Evolutionary conservation across 1,139 yeast species (phyloP), one percentile per base, ranked within the genome.

Genomic region (Taphrina flavorubra): DNA sequence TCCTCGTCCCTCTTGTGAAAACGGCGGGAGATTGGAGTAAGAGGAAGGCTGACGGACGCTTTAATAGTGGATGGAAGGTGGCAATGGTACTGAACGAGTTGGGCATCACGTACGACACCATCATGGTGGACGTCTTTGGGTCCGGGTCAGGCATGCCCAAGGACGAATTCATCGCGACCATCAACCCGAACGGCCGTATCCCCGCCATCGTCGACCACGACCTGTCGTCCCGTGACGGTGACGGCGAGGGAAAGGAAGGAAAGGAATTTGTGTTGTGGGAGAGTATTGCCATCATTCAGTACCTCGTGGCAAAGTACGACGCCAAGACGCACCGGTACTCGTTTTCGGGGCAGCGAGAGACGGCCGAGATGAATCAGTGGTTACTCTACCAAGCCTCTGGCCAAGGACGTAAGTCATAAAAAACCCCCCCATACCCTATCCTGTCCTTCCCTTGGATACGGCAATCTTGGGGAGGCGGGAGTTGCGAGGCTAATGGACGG

Each of bases 121-220:
- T 58, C 53, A 20, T 58, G 51, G 53, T 58, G 42, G 62, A 58
- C 62, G 51, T 58, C 42, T 56, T 56, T 18, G 47, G 49, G 16
- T 10, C 14, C 7, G 53, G 53, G n/a, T 20, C 31, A 34, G 49
- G 49, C 18, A 56, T 56, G 60, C 10, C 25, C 11, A 56, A 56
- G 36, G 49, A 39, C 49, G 49, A 37, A 34, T 56, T 2, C 60
- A 40, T 16, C 8, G 25, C 10, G n/a, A 56, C 60, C 46, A 56
- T 56, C 49, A 56, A 56, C 18, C 60, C 60, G 60, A 56, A 56
- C 49, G 62, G 62, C 40, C 18, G 62, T 31, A 58, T 58, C 18
- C 62, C 62, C 18, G 62, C 62, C 16, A 42, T 58, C 40, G 60
- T 56, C 10, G 60, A 56, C 49, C 60, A 56, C 40, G 8, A 8